phyloP scores from a whole-genome alignment of 495 filamentous ascomycete genomes.

The Daldinia grandis region DNA sequence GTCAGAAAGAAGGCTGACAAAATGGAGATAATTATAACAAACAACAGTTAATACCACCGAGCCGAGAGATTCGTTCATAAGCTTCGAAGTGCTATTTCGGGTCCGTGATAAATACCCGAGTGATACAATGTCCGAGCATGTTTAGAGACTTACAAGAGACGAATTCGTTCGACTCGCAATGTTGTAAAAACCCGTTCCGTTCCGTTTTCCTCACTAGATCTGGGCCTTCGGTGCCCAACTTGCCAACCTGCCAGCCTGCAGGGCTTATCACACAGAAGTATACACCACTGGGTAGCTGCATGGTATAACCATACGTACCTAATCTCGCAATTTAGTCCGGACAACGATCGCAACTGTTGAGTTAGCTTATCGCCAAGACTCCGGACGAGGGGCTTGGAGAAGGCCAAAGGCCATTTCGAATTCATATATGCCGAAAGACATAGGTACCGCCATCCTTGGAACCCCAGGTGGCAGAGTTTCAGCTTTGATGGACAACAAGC shows the following conservation, averaged over 20 bases:
- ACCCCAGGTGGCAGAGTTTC: not conserved
- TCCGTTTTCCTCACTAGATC: not conserved
- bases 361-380: not conserved
- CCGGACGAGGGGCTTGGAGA: not conserved
- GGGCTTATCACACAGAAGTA: not conserved
- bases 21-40: not conserved
- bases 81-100: not conserved
- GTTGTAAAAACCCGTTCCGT: not conserved
- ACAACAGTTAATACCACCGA: not conserved
- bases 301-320: not conserved
- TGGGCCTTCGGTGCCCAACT: not conserved
- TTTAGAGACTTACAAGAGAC: not conserved
- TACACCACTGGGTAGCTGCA: not conserved
- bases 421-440: not conserved
- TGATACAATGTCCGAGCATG: not conserved
- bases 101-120: not conserved
- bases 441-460: not conserved
- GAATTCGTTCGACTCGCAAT: not conserved
- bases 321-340: not conserved
- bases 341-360: not conserved
- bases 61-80: conserved; percentile 1
- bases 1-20: not conserved
- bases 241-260: not conserved
- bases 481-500: not conserved
- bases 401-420: not conserved